Conservation (phyloP, 352 stramenopile genomes). For the Pythium phragmiticola region DNA sequence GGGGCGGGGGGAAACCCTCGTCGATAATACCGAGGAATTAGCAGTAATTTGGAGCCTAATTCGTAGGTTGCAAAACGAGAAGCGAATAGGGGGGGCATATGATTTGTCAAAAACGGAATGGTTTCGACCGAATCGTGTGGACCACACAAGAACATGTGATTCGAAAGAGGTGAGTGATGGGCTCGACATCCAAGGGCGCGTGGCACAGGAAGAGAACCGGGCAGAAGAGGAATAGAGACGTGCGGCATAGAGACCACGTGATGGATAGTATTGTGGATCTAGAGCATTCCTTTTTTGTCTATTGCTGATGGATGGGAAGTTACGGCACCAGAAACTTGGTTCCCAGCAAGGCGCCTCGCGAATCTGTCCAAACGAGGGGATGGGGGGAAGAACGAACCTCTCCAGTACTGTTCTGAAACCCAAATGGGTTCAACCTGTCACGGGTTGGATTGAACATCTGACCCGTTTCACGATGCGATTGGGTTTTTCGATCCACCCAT, state of each 20-base stretch:
- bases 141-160: constrained; percentile 2
- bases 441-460: constrained; percentile 10
- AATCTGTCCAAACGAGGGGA: constrained; percentile 6
- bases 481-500: background rate
- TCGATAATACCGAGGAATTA: background rate
- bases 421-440: constrained; percentile 24
- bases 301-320: background rate
- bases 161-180: constrained; percentile 13
- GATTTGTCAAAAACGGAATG: constrained; percentile 9
- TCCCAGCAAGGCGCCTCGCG: background rate
- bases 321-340: background rate
- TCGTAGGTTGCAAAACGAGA: constrained; percentile 8
- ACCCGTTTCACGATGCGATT: background rate
- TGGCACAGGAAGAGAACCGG: background rate
- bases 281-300: too few relatives aligned
- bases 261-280: too few relatives aligned
- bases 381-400: background rate
- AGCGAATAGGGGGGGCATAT: constrained; percentile 6
- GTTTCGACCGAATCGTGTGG: constrained; percentile 14
- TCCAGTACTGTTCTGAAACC: background rate
- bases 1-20: constrained; percentile 4
- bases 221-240: background rate
- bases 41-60: constrained; percentile 9
- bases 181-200: background rate
- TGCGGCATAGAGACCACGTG: too few relatives aligned